A percentile compares a stretch with the other conserved stretches of the same genome.
Evolutionary conservation across 202 grass and related monocot species (phyloP).

Genomic region (Setaria viridis): DNA sequence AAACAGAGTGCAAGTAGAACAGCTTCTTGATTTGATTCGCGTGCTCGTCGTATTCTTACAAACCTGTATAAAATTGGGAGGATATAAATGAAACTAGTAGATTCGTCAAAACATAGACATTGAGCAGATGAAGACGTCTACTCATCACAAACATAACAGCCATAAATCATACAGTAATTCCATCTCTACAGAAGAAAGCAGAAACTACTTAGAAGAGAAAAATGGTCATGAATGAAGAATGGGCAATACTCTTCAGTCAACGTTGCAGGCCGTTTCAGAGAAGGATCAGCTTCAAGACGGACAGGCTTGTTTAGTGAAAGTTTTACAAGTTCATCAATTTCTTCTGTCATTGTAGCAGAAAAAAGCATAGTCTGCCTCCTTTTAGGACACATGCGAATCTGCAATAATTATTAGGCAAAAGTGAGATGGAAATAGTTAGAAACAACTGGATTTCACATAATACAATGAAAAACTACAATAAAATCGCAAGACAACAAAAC

Average conservation of each 20-base stretch:
- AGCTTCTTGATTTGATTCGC: slow-evolving; percentile 91
- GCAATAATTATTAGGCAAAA: slow-evolving; percentile 21
- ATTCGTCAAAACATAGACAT: not conserved
- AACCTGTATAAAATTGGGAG: slow-evolving; percentile 59
- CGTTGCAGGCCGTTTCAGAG: slow-evolving; percentile 71
- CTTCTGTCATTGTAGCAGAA: slow-evolving; percentile 95
- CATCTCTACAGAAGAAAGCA: not conserved
- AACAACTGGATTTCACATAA: not conserved
- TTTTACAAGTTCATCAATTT: slow-evolving; percentile 82
- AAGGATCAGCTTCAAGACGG: slow-evolving; percentile 92
- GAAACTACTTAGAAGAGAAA: slow-evolving; percentile 15
- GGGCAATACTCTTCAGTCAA: slow-evolving; percentile 89
- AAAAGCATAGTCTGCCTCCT: slow-evolving; percentile 96
- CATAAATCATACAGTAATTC: slow-evolving; percentile 8
- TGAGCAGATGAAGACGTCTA: not conserved
- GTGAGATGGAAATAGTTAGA: not conserved
- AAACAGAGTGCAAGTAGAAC: slow-evolving; percentile 96
- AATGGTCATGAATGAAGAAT: slow-evolving; percentile 27
- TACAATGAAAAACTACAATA: not conserved
- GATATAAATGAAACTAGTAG: slow-evolving; percentile 29
- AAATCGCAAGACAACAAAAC: slow-evolving; percentile 7
- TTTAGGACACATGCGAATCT: slow-evolving; percentile 93
- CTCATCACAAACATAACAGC: not conserved
- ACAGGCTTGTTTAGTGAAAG: slow-evolving; percentile 95
- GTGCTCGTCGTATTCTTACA: slow-evolving; percentile 82